Base-by-base conservation (phyloP, 1,284 basidiomycete genomes). In the Apiotrichum laibachii region DNA sequence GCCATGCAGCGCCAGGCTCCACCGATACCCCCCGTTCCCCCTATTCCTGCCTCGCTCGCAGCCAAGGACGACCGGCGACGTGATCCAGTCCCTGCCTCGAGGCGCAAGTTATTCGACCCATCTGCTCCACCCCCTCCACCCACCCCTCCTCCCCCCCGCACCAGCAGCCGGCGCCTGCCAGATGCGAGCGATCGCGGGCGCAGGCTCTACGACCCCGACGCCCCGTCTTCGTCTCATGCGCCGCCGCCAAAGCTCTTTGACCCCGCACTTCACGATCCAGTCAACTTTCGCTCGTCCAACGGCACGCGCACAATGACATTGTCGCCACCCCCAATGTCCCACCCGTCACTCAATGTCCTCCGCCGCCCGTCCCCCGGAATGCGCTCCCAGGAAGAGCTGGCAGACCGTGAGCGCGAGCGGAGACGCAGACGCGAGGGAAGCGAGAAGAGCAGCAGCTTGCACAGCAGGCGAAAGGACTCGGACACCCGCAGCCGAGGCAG, bases 241-340 rank as follows among this genome's bases (percentile, higher is more conserved):
- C 18, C 39, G 2, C 13, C 5, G 11, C 37, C 42, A 22, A 75
- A 77, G 55, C 72, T 84, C 0, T 84, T 83, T 58, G 81, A 83
- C 60, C 82, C 82, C 1, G 64, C 78, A 15, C 67, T 77, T 21
- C 80, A 83, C 62, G 81, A 83, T 66, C 82, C 82, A 0, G 71
- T 72, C 22, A 49, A 43, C n/a, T 49, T 61, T 34, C 35, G 21
- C 15, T 22, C 33, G 10, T 11, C 34, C 10, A 50, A 50, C 18
- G 37, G 35, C 10, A 33, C 12, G n/a, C 35, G 11, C 35, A 34
- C 40, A 22, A 7, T 37, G 21, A 40, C 44, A 40, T 43, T 39
- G 19, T 45, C 57, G 3, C 37, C 56, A 21, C 44, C 53, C 2
- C 46, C 53, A 13, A 15, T 43, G 22, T n/a, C 31, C 44, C 48